Conservation (phyloP, 2,329 filamentous ascomycete genomes). For the Orbilia oligospora region DNA sequence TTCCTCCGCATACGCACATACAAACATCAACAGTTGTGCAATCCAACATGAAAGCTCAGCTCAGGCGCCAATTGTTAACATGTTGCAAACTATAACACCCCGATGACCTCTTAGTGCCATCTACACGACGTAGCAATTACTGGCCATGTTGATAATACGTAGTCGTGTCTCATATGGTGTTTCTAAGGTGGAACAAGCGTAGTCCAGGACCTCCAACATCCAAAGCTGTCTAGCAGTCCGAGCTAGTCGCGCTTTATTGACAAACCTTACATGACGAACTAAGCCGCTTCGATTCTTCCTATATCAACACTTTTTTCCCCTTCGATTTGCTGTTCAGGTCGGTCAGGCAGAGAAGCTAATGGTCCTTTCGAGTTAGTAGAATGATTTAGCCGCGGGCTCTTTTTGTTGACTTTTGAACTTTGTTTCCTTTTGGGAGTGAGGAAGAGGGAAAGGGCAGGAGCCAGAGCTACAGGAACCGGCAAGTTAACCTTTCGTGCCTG, state of each 20-base stretch:
- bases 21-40: slow-evolving; percentile 14
- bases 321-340: slow-evolving; percentile 14
- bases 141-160: slow-evolving; percentile 33
- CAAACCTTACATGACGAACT: slow-evolving; percentile 60
- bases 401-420: slow-evolving; percentile 27
- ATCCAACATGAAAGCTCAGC: slow-evolving; percentile 46
- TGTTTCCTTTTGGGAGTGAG: slow-evolving; percentile 7
- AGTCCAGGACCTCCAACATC: slow-evolving; percentile 58
- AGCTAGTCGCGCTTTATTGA: slow-evolving; percentile 54
- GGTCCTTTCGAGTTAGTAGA: slow-evolving; percentile 41
- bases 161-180: slow-evolving; percentile 53
- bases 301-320: slow-evolving; percentile 52
- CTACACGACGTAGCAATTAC: slow-evolving; percentile 23
- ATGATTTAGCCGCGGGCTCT: slow-evolving; percentile 59
- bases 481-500: neutral
- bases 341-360: slow-evolving; percentile 39
- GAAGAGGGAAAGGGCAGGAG: neutral
- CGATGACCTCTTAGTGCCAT: slow-evolving; percentile 12
- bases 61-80: slow-evolving; percentile 26
- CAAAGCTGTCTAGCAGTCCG: slow-evolving; percentile 53
- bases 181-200: slow-evolving; percentile 56
- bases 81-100: slow-evolving; percentile 51
- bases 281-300: slow-evolving; percentile 44
- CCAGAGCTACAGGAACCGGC: neutral
- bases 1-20: slow-evolving; percentile 1